Conservation (phyloP, 495 filamentous ascomycete genomes). For the Tetracladium marchalianum region DNA sequence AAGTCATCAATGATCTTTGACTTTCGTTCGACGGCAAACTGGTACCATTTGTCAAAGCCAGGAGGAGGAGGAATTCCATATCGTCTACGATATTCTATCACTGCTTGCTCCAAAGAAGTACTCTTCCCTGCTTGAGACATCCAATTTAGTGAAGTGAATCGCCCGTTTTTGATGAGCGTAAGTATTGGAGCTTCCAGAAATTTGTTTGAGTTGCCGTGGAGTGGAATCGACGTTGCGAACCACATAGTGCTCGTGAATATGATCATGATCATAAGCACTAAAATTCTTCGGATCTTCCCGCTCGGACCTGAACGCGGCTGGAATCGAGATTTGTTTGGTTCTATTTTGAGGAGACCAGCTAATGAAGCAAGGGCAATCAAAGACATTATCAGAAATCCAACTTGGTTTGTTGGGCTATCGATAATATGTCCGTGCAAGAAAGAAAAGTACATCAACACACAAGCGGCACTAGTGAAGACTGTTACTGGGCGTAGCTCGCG, state of each 20-base stretch:
- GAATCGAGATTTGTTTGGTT: neutral
- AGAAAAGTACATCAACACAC: conserved; percentile 1
- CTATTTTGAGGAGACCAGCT: neutral
- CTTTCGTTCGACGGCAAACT: conserved; percentile 52
- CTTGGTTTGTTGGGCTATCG: neutral
- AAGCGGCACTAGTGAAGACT: neutral
- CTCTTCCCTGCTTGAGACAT: conserved; percentile 34
- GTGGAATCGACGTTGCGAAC: neutral
- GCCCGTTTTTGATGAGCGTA: conserved; percentile 39
- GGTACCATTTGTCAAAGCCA: conserved; percentile 64
- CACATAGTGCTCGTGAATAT: neutral
- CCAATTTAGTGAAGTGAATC: conserved; percentile 35
- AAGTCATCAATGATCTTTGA: conserved; percentile 69
- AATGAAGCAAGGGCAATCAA: neutral
- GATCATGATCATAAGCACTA: neutral
- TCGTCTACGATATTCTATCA: conserved; percentile 46
- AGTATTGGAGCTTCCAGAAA: conserved; percentile 36
- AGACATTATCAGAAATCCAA: neutral
- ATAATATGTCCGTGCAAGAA: neutral
- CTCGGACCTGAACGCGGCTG: neutral
- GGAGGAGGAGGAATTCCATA: conserved; percentile 49
- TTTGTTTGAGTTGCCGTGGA: neutral
- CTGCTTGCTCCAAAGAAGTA: conserved; percentile 41
- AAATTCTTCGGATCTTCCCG: neutral
- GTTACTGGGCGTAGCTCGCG: conserved; percentile 3